Evolutionary conservation across 768 basidiomycete species (phyloP).

Genomic region (Collybia sp.): DNA sequence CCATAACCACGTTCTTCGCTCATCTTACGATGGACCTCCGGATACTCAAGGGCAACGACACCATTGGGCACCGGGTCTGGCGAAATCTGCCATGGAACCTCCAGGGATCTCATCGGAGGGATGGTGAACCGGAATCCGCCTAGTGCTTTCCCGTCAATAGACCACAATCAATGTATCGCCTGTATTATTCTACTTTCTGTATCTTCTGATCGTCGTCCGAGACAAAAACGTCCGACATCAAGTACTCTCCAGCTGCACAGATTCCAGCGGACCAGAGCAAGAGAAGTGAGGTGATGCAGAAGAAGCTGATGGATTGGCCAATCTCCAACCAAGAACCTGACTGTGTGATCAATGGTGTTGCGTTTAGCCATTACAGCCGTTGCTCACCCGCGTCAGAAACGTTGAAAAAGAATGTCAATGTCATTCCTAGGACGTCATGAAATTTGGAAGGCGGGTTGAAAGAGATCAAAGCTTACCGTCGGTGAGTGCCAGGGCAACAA

Average conservation of each 20-base stretch:
- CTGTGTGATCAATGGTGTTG: constrained; percentile 5
- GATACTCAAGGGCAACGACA: too few species aligned
- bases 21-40: too few species aligned
- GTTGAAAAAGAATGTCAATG: constrained; percentile 76
- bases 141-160: too few species aligned
- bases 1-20: too few species aligned
- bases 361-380: background rate
- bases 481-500: constrained; percentile 70
- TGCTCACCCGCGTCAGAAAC: constrained; percentile 73
- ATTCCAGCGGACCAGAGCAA: constrained; percentile 78
- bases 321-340: constrained; percentile 86
- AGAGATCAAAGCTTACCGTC: constrained; percentile 41
- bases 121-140: too few species aligned
- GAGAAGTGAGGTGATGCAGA: constrained; percentile 77
- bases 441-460: constrained; percentile 1
- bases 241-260: constrained; percentile 64
- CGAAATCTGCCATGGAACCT: too few species aligned
- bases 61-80: too few species aligned
- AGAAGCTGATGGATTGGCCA: constrained; percentile 85
- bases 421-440: constrained; percentile 55
- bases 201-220: background rate
- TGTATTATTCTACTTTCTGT: background rate
- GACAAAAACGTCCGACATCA: constrained; percentile 47
- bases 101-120: too few species aligned
- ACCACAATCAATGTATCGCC: too few species aligned